A percentile compares a stretch with the other conserved stretches of the same genome.
Evolutionary conservation across 73 alveolate species (phyloP).

Genomic region (Halteria grandinella): DNA sequence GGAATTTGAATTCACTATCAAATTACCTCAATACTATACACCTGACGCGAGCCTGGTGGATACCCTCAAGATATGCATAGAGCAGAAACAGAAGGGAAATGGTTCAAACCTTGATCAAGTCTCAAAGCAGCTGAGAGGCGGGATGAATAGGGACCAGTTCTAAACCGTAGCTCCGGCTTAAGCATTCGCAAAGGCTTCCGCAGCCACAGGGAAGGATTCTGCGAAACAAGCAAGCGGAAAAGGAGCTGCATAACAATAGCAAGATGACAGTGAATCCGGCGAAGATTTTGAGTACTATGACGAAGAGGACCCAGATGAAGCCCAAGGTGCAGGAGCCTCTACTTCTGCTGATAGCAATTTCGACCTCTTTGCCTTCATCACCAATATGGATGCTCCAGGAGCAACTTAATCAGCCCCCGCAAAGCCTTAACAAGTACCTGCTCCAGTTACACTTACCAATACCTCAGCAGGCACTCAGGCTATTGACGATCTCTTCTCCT

Average conservation of each 20-base stretch:
- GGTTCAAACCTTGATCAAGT: background rate
- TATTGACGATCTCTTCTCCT: too few species aligned
- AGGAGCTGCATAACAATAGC: slow-evolving; percentile 7
- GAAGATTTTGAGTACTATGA: slow-evolving; percentile 48
- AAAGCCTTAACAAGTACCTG: too few species aligned
- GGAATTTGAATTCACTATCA: slow-evolving; percentile 42
- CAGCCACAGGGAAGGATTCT: too few species aligned
- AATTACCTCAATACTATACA: slow-evolving; percentile 56
- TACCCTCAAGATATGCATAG: slow-evolving; percentile 34
- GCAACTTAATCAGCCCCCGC: too few species aligned
- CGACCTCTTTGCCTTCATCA: slow-evolving; percentile 13
- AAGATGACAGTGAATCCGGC: slow-evolving; percentile 35
- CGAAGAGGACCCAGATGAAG: slow-evolving; percentile 32
- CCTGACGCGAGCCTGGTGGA: slow-evolving; percentile 56
- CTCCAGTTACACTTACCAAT: too few species aligned
- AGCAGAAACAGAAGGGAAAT: slow-evolving; percentile 15
- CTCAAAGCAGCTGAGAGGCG: slow-evolving; percentile 44
- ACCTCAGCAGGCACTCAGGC: too few species aligned
- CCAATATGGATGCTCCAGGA: slow-evolving; percentile 30
- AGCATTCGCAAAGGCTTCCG: too few species aligned
- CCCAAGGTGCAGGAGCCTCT: background rate
- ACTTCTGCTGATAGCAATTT: background rate
- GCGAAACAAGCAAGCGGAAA: too few species aligned
- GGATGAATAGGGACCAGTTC: slow-evolving; percentile 42
- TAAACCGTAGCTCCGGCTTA: too few species aligned